Conservation (phyloP, 2,329 filamentous ascomycete genomes). For the Drechmeria coniospora region DNA sequence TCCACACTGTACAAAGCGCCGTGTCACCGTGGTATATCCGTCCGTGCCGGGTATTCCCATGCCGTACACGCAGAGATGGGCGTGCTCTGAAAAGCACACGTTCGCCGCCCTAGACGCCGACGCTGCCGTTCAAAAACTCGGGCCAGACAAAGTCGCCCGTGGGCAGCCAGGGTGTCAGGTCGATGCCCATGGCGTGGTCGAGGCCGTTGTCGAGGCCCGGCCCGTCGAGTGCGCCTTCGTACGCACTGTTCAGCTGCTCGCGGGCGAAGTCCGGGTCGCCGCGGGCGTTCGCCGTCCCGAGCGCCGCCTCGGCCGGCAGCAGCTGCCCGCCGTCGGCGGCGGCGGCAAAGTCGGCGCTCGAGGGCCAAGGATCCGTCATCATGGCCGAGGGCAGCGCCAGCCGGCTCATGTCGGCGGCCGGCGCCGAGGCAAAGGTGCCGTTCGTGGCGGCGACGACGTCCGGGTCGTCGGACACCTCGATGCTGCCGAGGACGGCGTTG, state of each 20-base stretch:
- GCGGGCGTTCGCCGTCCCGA: too few relatives aligned
- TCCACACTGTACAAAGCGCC: too few relatives aligned
- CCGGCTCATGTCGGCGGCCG: slow-evolving; percentile 9
- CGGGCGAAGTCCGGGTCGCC: slow-evolving; percentile 16
- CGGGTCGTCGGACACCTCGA: slow-evolving; percentile 14
- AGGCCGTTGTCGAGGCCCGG: slow-evolving; percentile 29
- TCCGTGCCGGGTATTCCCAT: too few relatives aligned
- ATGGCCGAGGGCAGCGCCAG: slow-evolving; percentile 4
- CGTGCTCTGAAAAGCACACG: too few relatives aligned
- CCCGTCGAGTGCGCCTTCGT: slow-evolving; percentile 31
- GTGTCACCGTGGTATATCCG: too few relatives aligned
- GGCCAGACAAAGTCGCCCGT: slow-evolving; percentile 15
- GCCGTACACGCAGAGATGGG: too few relatives aligned
- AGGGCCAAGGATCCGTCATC: slow-evolving; percentile 3
- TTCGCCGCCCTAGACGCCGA: slow-evolving; percentile 11
- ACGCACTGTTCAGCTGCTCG: slow-evolving; percentile 33
- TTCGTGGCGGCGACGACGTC: slow-evolving; percentile 7
- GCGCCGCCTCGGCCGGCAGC: slow-evolving; percentile 5
- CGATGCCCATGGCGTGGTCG: slow-evolving; percentile 25
- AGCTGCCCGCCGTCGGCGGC: slow-evolving; percentile 3
- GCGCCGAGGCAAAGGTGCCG: slow-evolving; percentile 4
- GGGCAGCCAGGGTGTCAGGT: slow-evolving; percentile 20
- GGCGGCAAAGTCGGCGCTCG: not conserved
- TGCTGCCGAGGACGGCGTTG: slow-evolving; percentile 9
- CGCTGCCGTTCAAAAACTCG: slow-evolving; percentile 17